phyloP scores from a whole-genome alignment of 176 grass and related monocot species.

The Microstegium vimineum region DNA sequence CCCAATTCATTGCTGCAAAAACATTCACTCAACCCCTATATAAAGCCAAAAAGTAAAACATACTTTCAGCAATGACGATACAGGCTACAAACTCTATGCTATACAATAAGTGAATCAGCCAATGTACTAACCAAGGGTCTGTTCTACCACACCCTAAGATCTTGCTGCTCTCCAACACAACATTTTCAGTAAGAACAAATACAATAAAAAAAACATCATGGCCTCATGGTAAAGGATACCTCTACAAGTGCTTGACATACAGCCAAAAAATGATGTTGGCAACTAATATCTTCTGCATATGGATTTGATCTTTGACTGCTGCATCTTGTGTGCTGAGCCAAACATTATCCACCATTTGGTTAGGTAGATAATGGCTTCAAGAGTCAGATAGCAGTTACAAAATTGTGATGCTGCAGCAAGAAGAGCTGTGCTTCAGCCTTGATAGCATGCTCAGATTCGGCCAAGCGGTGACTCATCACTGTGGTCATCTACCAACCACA shows the following conservation, averaged over 20 bases:
- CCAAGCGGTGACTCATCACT: slow-evolving; percentile 79
- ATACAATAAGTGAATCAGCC: not conserved
- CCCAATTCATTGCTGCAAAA: not conserved
- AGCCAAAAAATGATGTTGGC: not conserved
- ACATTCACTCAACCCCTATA: not conserved
- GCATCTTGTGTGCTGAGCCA: not conserved
- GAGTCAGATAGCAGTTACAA: slow-evolving; percentile 22
- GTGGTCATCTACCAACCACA: slow-evolving; percentile 83
- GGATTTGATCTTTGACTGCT: not conserved
- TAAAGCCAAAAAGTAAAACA: not conserved
- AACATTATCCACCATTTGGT: not conserved
- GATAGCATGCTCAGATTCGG: slow-evolving; percentile 48
- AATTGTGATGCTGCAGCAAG: slow-evolving; percentile 16
- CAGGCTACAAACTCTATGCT: slow-evolving; percentile 8
- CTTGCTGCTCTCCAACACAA: not conserved
- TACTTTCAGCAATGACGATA: slow-evolving; percentile 1
- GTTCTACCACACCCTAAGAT: not conserved
- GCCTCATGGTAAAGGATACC: not conserved
- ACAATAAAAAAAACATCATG: not conserved
- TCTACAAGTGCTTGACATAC: not conserved
- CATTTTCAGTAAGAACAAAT: not conserved
- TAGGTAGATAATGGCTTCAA: not conserved
- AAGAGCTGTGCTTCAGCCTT: slow-evolving; percentile 2
- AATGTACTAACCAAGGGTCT: not conserved
- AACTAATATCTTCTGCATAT: not conserved